Base-by-base conservation (phyloP, 2,329 filamentous ascomycete genomes). In the Didymella exigua region DNA sequence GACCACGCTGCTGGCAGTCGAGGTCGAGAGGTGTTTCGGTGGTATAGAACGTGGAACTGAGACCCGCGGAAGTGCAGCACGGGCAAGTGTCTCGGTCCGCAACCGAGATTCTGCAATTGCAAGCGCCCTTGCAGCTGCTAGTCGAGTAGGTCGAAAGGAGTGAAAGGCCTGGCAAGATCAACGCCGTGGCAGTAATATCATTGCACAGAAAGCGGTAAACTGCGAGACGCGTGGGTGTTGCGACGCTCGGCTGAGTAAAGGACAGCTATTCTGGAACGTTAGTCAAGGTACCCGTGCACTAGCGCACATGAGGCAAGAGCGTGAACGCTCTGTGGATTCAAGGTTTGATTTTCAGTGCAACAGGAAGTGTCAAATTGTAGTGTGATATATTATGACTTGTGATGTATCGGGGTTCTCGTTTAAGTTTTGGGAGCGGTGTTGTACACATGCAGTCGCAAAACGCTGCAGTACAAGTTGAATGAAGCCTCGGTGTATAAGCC, bases 201-300 rank as follows among this genome's bases (percentile, higher is more conserved):
- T 68, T 56, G 52, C 62, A 67, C 56, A 63, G 23, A 49, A 51
- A 59, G 55, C 63, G 61, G 57, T 51, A 54, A 60, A 58, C 51
- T 41, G 50, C 59, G 55, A 60, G 61, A 54, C 54, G 61, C 61
- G 65, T 65, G 48, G 62, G 43, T 46, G 54, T 61, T 66, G 61
- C 58, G 60, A 54, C 58, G 56, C 47, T 64, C 60, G 69, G 67
- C 67, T 67, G 62, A 60, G 58, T 67, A 68, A 65, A 70, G 69
- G 69, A 70, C 68, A 72, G 57, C 63, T 69, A 66, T 68, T 67
- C 56, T 53, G 56, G 53, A 42, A 37, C 61, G 59, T 61, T 62
- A 66, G 55, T 49, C 44, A 43, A 51, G 56, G 43, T 43, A 64
- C 58, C 50, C 43, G 26, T 55, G 51, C 54, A 56, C 54, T 50